Conservation (phyloP, 306 rosid species). For the Oxytropis ochrocephala region DNA sequence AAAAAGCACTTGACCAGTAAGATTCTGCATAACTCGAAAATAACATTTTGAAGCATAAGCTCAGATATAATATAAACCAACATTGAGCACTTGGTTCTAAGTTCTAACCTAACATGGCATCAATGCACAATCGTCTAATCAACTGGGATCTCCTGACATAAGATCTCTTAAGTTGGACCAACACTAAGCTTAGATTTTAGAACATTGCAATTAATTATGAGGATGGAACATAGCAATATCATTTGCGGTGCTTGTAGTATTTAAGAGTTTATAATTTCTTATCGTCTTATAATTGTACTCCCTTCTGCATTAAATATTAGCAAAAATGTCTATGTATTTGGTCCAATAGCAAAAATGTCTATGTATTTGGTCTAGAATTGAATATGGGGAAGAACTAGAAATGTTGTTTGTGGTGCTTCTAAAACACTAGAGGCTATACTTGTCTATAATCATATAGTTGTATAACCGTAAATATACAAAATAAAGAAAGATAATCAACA, state of each 20-base stretch:
- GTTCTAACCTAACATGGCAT: not conserved
- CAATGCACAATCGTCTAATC: not conserved
- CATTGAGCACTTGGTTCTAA: not conserved
- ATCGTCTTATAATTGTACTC: not conserved
- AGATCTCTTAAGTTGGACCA: not conserved
- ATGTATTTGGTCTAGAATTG: too few relatives aligned
- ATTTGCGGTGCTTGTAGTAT: not conserved
- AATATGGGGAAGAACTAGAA: not conserved
- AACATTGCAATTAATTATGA: not conserved
- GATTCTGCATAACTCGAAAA: slow-evolving; percentile 6
- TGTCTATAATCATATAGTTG: too few relatives aligned
- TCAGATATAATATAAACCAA: not conserved
- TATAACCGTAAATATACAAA: too few relatives aligned
- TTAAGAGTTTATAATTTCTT: not conserved
- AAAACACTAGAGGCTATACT: not conserved
- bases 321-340: too few relatives aligned
- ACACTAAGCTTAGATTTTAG: not conserved
- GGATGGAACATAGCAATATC: not conserved
- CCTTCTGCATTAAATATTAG: too few relatives aligned
- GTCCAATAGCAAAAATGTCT: too few relatives aligned
- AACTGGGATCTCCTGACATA: not conserved
- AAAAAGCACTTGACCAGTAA: not conserved
- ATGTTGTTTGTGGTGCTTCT: not conserved
- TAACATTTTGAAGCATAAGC: slow-evolving; percentile 8
- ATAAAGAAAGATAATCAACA: too few relatives aligned